phyloP scores from a whole-genome alignment of 306 rosid species.

The Luffa acutangula region DNA sequence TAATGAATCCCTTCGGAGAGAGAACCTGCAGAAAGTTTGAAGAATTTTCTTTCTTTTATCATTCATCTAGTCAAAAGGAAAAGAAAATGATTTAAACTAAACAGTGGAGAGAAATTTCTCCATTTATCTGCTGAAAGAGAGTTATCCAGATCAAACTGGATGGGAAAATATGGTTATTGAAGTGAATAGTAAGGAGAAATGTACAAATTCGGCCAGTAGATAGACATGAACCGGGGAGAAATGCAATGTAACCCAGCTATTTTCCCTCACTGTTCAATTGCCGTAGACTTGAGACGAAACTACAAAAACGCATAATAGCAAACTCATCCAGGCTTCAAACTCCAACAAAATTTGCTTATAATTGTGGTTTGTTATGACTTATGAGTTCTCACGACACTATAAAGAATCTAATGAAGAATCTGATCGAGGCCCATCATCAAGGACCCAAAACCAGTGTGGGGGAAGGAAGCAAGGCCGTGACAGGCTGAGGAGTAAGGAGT shows the following conservation, averaged over 20 bases:
- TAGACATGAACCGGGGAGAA: not conserved
- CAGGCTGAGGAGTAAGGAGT: not conserved
- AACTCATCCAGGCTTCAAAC: not conserved
- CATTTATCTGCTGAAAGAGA: not conserved
- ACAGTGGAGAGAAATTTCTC: not conserved
- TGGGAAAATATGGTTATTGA: not conserved
- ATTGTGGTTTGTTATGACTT: not conserved
- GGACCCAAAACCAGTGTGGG: not conserved
- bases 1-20: not conserved
- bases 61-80: not conserved
- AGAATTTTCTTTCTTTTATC: not conserved
- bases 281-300: not conserved
- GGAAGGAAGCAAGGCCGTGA: not conserved
- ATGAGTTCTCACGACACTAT: not conserved
- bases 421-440: not conserved
- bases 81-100: not conserved
- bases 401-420: conserved; percentile 4
- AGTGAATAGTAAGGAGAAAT: conserved; percentile 6
- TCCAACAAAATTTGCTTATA: not conserved
- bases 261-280: not conserved
- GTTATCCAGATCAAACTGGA: not conserved
- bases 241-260: not conserved
- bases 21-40: not conserved
- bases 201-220: not conserved
- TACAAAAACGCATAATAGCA: not conserved